Percentiles rank a stretch among this genome's conserved stretches.
Conservation (phyloP, 2,329 filamentous ascomycete genomes). For the Emericellopsis cladophorae region DNA sequence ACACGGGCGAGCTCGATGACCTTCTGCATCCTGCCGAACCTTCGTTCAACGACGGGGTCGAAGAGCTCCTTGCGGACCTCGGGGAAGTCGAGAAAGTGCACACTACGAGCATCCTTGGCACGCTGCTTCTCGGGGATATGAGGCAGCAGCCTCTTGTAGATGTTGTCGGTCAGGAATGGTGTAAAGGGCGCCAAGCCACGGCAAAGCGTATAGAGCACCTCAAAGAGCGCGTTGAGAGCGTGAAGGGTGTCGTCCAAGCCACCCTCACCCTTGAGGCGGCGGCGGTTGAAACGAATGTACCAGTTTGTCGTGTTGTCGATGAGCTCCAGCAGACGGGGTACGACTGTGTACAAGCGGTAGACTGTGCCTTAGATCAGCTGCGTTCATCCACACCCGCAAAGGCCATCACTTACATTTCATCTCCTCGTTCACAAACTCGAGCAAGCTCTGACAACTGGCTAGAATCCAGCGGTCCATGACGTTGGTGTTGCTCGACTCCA, state of each 20-base stretch:
- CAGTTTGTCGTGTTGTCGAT: slow-evolving; percentile 97
- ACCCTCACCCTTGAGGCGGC: slow-evolving; percentile 80
- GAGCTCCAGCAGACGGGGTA: slow-evolving; percentile 67
- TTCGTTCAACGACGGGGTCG: slow-evolving; percentile 72
- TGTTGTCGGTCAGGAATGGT: slow-evolving; percentile 89
- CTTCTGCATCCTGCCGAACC: slow-evolving; percentile 83
- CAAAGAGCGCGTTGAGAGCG: slow-evolving; percentile 86
- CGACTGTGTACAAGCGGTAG: slow-evolving; percentile 81
- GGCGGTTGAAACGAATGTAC: slow-evolving; percentile 94
- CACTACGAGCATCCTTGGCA: slow-evolving; percentile 65
- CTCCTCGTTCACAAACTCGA: slow-evolving; percentile 85
- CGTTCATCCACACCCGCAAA: background rate
- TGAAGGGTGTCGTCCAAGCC: slow-evolving; percentile 77
- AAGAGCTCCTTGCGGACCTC: slow-evolving; percentile 82
- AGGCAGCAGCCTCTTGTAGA: slow-evolving; percentile 73
- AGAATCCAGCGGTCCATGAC: slow-evolving; percentile 96
- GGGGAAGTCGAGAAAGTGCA: slow-evolving; percentile 88
- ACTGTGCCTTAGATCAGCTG: slow-evolving; percentile 18
- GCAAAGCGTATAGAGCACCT: slow-evolving; percentile 81
- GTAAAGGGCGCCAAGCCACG: slow-evolving; percentile 87
- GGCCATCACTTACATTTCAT: slow-evolving; percentile 54
- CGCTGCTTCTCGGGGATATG: slow-evolving; percentile 63
- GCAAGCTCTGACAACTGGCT: slow-evolving; percentile 78
- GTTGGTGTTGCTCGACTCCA: slow-evolving; percentile 68
- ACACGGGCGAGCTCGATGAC: slow-evolving; percentile 86